Base-by-base conservation (phyloP, 345 rosid species). In the Chamaenerion angustifolium region DNA sequence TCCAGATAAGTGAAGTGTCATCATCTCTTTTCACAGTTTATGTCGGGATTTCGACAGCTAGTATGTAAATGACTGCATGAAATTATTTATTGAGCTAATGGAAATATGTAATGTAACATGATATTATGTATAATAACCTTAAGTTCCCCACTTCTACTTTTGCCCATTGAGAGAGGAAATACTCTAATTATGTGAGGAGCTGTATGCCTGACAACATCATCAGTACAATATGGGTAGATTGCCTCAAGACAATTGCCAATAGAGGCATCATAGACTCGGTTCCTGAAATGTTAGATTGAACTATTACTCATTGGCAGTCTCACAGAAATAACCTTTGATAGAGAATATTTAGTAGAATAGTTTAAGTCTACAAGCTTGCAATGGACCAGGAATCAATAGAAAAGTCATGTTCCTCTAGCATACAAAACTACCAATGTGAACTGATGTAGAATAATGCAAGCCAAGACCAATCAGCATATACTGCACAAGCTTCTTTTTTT, bases 131-230 rank as follows among this genome's bases (percentile, higher is more conserved):
- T 43, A n/a, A 43, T 54, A 66, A 86, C 98, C 98, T 83, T 83
- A 55, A 86, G 92, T 69, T 86, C 92, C 51, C 69, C 69, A 66
- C 96, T 81, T 56, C 72, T 78, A 45, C 94, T 81, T 80, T 81
- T 80, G 68, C 61, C 52, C 70, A 87, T 59, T 49, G 92, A 77
- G 55, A 17, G 67, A 54, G 70, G 71, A 59, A 86, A 75, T 46
- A 68, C 68, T 62, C 67, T 59, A 54, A 86, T 74, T 35, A 86
- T 54, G 68, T 69, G 69, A 45, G 71, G 75, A 62, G 96, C 94
- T 54, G 98, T 83, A 57, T 63, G 59, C 71, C 74, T 62, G 60
- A 90, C 79, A 64, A 74, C 69, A 43, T 64, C 75, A 73, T 83
- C 94, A 55, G 88, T 66, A 64, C 96, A 90, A 63, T 68, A 59